A percentile compares a stretch with the other conserved stretches of the same genome.
Conservation (phyloP, 257 asterid species). For the Nyctanthes arbortristis region DNA sequence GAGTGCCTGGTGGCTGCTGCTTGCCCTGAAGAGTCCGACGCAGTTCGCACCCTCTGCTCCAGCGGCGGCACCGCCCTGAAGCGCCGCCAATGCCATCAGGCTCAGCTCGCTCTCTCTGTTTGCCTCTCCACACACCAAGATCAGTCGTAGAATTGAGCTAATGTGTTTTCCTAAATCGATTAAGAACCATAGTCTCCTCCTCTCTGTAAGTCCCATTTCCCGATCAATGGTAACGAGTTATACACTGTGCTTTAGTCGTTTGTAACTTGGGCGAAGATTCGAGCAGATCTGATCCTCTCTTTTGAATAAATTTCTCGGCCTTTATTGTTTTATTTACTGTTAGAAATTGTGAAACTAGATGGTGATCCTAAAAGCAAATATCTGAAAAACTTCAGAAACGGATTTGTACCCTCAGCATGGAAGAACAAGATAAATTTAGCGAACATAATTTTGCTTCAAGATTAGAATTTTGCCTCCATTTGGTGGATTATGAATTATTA, state of each 20-base stretch:
- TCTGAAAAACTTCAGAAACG: background rate
- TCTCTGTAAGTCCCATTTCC: background rate
- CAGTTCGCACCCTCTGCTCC: conserved; percentile 77
- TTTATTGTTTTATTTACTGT: background rate
- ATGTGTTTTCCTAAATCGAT: conserved; percentile 3
- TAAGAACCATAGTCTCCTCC: background rate
- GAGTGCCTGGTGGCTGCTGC: conserved; percentile 67
- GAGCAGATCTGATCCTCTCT: background rate
- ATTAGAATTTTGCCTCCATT: background rate
- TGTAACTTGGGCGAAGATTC: background rate
- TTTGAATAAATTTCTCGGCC: background rate
- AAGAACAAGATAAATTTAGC: background rate
- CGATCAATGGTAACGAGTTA: background rate
- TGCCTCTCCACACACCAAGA: conserved; percentile 62
- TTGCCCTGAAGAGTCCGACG: conserved; percentile 73
- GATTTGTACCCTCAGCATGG: background rate
- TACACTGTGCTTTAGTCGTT: background rate
- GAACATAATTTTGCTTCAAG: background rate
- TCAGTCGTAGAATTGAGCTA: conserved; percentile 22
- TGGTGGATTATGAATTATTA: background rate
- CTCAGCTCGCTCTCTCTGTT: conserved; percentile 66
- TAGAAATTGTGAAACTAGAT: background rate
- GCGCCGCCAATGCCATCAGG: conserved; percentile 80
- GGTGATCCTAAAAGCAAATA: background rate
- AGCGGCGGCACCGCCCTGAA: conserved; percentile 88